Evolutionary conservation across 305 asterid genomes (phyloP), one percentile per base, ranked within the genome.

Genomic region (Petunia hybrid): DNA sequence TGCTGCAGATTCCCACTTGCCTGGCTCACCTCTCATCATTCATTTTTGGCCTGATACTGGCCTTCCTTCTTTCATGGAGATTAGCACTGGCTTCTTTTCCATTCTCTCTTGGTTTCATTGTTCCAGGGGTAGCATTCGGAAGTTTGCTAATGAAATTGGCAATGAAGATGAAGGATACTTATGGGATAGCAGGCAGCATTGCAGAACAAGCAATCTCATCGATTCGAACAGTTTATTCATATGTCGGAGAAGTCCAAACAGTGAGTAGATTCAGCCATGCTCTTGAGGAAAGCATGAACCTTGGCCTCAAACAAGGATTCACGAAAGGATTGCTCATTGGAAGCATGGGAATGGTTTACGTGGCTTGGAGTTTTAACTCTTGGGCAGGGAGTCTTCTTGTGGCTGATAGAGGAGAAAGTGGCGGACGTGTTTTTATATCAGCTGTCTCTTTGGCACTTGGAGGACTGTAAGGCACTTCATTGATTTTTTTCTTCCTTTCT

Each of bases 371-470:
- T 2, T 87, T 91, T 78, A 86, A 85, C 68, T 82, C 92, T 46
- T 92, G 94, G 96, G 85, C 84, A 51, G 97, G 93, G 16, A 89
- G 97, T 64, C 74, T 88, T 79, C 88, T 93, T 35, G 93, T 91
- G 36, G 76, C 85, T 1, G 88, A 90, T 55, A 84, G 80, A 36
- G 92, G 91, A 3, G 90, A 82, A 78, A 88, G 86, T 46, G 96
- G 92, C 10, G 92, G 93, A 55, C 88, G 57, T 82, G 89, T 87
- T 80, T 88, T 91, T 64, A 80, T 85, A 4, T 86, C 93, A 1
- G 93, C 89, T 9, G 77, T 85, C 6, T 83, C 87, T 70, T 67
- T 88, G 81, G 78, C 89, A 79, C 83, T 85, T 13, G 94, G 94
- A 75, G 94, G 97, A 89, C 42, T 90, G 95, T 92, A 85, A 89